Conservation (phyloP, 176 grass and related monocot species). For the Lolium multiflorum region DNA sequence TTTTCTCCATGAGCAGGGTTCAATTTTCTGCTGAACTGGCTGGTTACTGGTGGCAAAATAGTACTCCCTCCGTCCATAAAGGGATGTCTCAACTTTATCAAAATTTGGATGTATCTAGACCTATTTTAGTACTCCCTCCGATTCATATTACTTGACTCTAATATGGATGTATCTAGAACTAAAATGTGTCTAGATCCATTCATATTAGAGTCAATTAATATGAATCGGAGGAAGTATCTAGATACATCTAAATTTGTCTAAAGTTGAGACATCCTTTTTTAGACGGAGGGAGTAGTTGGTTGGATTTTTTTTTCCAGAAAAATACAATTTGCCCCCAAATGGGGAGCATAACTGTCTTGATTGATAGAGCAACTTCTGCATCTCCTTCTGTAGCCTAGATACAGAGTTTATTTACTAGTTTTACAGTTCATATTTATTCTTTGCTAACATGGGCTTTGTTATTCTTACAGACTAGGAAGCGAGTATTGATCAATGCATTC, state of each 20-base stretch:
- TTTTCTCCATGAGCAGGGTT: constrained; percentile 4
- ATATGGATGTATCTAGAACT: too few relatives aligned
- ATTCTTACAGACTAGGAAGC: constrained; percentile 86
- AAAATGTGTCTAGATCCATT: too few relatives aligned
- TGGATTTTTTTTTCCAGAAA: not conserved
- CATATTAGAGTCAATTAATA: too few relatives aligned
- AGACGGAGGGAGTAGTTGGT: too few relatives aligned
- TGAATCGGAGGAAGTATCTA: too few relatives aligned
- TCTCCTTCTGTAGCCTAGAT: constrained; percentile 11
- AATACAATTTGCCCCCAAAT: not conserved
- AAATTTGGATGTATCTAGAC: too few relatives aligned
- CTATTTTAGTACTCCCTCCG: too few relatives aligned
- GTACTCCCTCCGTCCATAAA: too few relatives aligned
- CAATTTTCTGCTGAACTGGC: constrained; percentile 37
- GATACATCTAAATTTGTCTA: too few relatives aligned
- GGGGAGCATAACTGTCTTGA: not conserved
- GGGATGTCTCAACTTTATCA: too few relatives aligned
- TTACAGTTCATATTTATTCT: constrained; percentile 24
- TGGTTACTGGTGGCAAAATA: not conserved
- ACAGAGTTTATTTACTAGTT: constrained; percentile 28
- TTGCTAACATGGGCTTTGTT: constrained; percentile 37
- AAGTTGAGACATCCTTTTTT: too few relatives aligned
- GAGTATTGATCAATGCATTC: constrained; percentile 99
- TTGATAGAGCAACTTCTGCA: constrained; percentile 17
- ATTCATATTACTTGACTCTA: too few relatives aligned